Base-by-base conservation (phyloP, 1,139 yeast genomes). In the Kurtzmaniella quercitrusa region DNA sequence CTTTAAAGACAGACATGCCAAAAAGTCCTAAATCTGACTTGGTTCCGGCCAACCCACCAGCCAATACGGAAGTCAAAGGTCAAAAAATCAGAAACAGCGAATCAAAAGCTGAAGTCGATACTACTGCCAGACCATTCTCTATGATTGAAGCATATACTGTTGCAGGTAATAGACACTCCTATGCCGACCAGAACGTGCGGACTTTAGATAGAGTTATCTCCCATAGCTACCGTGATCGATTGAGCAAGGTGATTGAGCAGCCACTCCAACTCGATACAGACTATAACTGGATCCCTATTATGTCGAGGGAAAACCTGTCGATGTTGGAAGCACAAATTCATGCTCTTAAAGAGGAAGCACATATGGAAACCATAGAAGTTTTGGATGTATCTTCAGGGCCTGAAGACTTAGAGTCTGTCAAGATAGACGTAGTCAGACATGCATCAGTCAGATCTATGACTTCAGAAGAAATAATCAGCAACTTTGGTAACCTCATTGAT, bases 261-360 rank as follows among this genome's bases (percentile, higher is more conserved):
- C 60, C 57, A 28, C 55, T 61, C 41, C 57, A 56, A 38, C 51
- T 50, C 15, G 73, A 67, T 39, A 66, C 66, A 1, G 66, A 61
- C 42, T 57, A 66, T 5, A 71, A 71, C 46, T 71, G 76, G 76
- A 55, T 61, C 5, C 37, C 55, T 3, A 48, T 63, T 12, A 19
- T 34, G 8, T 49, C 59, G 11, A 47, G 63, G 28, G 67, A 63
- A 23, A 58, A 59, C 39, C 47, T 48, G 8, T 54, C 60, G 7
- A 49, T 59, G 4, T 54, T 61, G 26, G 54, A 54, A 23, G 51
- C 47, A 3, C 62, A 61, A 36, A 45, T 60, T 12, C 49, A 45
- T 20, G 57, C 58, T 28, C 47, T 59, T 38, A 53, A 49, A 43
- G 57, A 50, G 20, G 58, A 48, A 33, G 49, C 49, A 5, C 36